A percentile compares a stretch with the other conserved stretches of the same genome.
These are phyloP conservation scores for Parastagonospora avenae DNA, from an alignment of 2,329 filamentous ascomycete species.

Conservation along the genomic window DNA sequence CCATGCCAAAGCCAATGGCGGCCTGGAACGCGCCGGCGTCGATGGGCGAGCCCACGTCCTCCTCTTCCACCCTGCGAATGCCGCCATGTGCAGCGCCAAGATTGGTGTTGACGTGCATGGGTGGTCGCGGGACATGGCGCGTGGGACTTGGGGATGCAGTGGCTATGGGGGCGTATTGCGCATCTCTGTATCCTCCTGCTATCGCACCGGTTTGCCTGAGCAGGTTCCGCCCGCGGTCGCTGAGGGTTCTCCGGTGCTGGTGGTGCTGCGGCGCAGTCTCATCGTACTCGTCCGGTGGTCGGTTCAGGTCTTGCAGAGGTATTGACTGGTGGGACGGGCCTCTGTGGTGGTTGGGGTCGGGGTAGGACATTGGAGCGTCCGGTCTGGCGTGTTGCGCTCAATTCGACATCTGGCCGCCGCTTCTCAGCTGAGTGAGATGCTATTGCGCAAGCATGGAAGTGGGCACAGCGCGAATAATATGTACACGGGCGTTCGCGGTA, in stretches of 20 bases:
- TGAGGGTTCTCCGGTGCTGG: constrained; percentile 54
- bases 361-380: constrained; percentile 54
- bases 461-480: constrained; percentile 3
- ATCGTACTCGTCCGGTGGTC: constrained; percentile 44
- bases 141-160: constrained; percentile 58
- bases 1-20: constrained; percentile 54
- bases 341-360: constrained; percentile 53
- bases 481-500: constrained; percentile 1
- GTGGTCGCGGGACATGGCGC: constrained; percentile 32
- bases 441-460: constrained; percentile 27
- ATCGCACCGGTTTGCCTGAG: constrained; percentile 51
- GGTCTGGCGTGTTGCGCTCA: constrained; percentile 30
- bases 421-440: constrained; percentile 30
- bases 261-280: constrained; percentile 36
- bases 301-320: constrained; percentile 65
- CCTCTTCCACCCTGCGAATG: constrained; percentile 42
- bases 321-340: constrained; percentile 66
- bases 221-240: constrained; percentile 55
- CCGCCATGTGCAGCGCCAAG: constrained; percentile 35
- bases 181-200: constrained; percentile 44
- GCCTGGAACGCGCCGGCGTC: constrained; percentile 55
- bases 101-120: constrained; percentile 40
- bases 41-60: constrained; percentile 47
- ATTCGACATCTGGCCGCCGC: constrained; percentile 35
- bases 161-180: constrained; percentile 59